Evolutionary conservation across 805 yeast genomes (phyloP).

Genomic region (Ogataea thermomethanolica): DNA sequence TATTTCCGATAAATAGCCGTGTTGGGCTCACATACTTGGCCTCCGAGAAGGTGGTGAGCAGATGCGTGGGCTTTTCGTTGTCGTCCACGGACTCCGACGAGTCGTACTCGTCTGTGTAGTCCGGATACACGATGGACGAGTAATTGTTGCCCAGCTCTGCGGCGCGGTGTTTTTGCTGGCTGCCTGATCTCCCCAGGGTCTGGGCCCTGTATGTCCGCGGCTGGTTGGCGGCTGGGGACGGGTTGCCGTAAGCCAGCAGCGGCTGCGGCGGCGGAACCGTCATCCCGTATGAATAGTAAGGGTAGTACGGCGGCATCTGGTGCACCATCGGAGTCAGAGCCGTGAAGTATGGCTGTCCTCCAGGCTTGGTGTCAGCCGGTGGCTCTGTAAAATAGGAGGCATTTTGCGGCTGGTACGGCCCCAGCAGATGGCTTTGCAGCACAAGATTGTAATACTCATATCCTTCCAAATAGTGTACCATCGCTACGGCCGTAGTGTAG

Average conservation of each 20-base stretch:
- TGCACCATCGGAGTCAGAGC: conserved; percentile 3
- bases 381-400: conserved; percentile 4
- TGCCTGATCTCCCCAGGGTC: conserved; percentile 4
- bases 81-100: conserved; percentile 17
- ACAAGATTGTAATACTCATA: conserved; percentile 16
- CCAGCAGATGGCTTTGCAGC: conserved; percentile 15
- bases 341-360: conserved; percentile 7
- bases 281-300: conserved; percentile 11
- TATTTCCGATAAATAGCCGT: conserved; percentile 52
- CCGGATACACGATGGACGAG: conserved; percentile 25
- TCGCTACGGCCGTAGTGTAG: conserved; percentile 6
- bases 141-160: conserved; percentile 26
- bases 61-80: conserved; percentile 22
- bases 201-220: conserved; percentile 6
- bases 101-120: conserved; percentile 15
- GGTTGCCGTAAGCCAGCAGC: conserved; percentile 8
- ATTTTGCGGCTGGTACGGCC: conserved; percentile 9
- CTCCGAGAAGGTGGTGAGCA: conserved; percentile 22
- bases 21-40: conserved; percentile 39
- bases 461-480: conserved; percentile 20
- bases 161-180: neutral
- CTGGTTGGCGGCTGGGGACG: conserved; percentile 4
- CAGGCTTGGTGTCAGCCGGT: neutral
- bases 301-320: conserved; percentile 8
- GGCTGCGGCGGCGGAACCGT: conserved; percentile 7